Evolutionary conservation across 2,329 filamentous ascomycete genomes (phyloP), one percentile per base, ranked within the genome.

Genomic region (Boeremia lycopersici): DNA sequence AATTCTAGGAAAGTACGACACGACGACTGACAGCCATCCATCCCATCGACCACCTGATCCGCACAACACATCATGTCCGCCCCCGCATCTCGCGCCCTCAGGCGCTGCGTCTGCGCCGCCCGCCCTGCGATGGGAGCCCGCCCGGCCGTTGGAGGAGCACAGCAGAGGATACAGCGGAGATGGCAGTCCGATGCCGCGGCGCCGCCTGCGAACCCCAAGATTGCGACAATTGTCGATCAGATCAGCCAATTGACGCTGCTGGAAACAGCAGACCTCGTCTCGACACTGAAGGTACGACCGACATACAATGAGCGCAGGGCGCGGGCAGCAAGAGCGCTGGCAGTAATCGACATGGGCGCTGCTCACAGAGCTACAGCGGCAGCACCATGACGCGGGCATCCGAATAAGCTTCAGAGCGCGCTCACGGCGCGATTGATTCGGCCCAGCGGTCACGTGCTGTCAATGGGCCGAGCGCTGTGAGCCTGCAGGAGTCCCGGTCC

Each of bases 191-290:
- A 93, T 69, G 86, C 83, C 51, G 87, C 84, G 45, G 81, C 82
- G 50, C 73, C 76, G 53, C 76, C 84, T 68, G 78, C 81, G 59
- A 96, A 90, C 79, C 92, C 95, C 61, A 99, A 99, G 85, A 96
- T 99, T 71, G 79, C 88, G 68, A 86, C 85, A 56, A 99, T 99
- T 73, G 95, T 99, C 72, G 93, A 99, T 77, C 93, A 99, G 80
- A 99, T 99, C 78, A 96, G 93, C 80, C 88, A 95, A 85, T 89
- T 99, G 85, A 99, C 93, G 39, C 84, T 99, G 55, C 81, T 99
- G 70, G 96, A 99, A 85, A 99, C 95, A 34, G 93, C 96, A 54
- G 95, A 98, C 76, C 83, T 99, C 57, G 95, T 99, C 49, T 87
- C 93, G 49, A 91, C 87, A 78, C 82, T 99, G 75, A 99, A 99